Percentiles rank a stretch among this genome's conserved stretches.
phyloP scores from a whole-genome alignment of 2,329 filamentous ascomycete species.

The Trichoderma koningiopsis region DNA sequence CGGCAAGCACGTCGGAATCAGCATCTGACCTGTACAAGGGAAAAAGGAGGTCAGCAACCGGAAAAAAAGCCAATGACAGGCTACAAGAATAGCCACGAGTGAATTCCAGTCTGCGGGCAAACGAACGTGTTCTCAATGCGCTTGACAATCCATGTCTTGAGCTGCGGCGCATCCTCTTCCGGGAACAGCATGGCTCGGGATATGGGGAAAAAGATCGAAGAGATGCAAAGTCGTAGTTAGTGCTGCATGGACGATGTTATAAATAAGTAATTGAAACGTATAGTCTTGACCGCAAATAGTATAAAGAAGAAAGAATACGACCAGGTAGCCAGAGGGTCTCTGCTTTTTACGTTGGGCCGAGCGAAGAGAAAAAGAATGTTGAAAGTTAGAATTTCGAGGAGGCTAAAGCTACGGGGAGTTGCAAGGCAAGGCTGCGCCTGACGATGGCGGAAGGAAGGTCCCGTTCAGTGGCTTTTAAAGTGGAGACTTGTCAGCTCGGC shows the following conservation, averaged over 20 bases:
- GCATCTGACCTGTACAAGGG: slow-evolving; percentile 66
- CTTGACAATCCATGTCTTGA: slow-evolving; percentile 79
- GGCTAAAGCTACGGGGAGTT: neutral
- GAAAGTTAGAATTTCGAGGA: neutral
- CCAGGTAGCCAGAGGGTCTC: neutral
- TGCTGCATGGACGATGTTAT: neutral
- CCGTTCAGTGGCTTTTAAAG: slow-evolving; percentile 18
- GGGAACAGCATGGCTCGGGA: slow-evolving; percentile 58
- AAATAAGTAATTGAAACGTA: neutral
- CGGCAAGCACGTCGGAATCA: slow-evolving; percentile 78
- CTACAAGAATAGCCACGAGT: neutral
- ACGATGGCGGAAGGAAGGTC: slow-evolving; percentile 19
- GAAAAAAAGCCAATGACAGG: neutral
- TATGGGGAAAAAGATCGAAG: neutral
- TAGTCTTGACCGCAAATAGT: neutral
- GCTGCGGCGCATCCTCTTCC: slow-evolving; percentile 61
- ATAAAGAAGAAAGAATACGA: neutral
- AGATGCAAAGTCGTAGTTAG: neutral
- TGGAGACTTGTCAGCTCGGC: neutral
- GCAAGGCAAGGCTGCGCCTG: slow-evolving; percentile 22
- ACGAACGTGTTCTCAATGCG: slow-evolving; percentile 74
- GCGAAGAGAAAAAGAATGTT: neutral
- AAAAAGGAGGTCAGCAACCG: slow-evolving; percentile 10
- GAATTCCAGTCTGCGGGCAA: slow-evolving; percentile 1
- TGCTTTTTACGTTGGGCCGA: neutral